phyloP scores from a whole-genome alignment of 2,329 filamentous ascomycete genomes.

The Calonectria pteridis region DNA sequence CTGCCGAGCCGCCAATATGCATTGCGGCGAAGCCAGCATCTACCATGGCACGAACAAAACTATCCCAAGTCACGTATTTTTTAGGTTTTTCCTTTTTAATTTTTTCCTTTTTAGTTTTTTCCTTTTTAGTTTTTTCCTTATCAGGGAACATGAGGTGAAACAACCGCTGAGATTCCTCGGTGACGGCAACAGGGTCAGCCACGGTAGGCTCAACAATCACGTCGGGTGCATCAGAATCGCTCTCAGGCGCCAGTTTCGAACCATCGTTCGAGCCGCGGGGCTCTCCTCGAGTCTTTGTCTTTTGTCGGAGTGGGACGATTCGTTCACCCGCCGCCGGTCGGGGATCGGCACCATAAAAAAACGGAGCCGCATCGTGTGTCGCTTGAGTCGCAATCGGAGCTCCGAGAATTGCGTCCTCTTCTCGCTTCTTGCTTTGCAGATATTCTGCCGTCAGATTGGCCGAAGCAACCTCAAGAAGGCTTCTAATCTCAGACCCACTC shows the following conservation, averaged over 20 bases:
- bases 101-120: constrained; percentile 1
- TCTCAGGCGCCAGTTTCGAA: not conserved
- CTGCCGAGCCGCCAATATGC: constrained; percentile 11
- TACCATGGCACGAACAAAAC: constrained; percentile 21
- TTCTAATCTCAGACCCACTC: not conserved
- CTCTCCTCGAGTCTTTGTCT: not conserved
- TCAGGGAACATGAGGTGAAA: constrained; percentile 22
- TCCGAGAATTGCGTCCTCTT: not conserved
- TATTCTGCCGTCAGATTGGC: not conserved
- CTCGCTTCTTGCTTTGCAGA: not conserved
- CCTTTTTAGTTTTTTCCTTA: not conserved
- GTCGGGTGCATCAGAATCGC: not conserved
- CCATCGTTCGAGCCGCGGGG: not conserved
- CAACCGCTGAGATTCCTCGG: not conserved
- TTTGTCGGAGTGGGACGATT: not conserved
- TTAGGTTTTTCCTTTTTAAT: not conserved
- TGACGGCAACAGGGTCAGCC: not conserved
- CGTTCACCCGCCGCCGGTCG: not conserved
- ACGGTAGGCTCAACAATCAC: not conserved
- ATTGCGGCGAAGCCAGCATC: constrained; percentile 20
- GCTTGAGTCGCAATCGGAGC: too few species aligned
- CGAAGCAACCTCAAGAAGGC: not conserved
- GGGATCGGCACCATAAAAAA: not conserved
- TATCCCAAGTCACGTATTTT: constrained; percentile 17
- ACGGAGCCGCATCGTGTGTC: not conserved